phyloP scores from a whole-genome alignment of 2,329 filamentous ascomycete species.

The Phialocephala sp. region DNA sequence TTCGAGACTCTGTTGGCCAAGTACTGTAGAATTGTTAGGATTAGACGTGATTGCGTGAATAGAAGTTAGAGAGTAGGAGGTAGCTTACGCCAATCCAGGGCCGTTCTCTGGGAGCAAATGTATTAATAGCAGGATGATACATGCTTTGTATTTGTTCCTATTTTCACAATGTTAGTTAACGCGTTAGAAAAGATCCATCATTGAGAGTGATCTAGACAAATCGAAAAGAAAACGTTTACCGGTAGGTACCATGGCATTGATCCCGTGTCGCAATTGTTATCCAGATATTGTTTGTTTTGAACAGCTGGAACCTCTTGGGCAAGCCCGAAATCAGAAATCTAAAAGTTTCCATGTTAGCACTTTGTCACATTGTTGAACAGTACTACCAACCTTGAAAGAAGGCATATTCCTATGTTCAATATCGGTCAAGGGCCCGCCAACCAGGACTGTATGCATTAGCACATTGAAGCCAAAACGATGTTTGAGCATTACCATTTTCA shows the following conservation, averaged over 20 bases:
- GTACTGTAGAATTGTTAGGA: background rate
- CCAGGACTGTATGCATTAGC: constrained; percentile 16
- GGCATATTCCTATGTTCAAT: constrained; percentile 18
- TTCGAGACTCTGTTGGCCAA: background rate
- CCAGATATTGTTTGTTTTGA: constrained; percentile 1
- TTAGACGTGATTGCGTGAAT: background rate
- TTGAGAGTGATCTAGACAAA: background rate
- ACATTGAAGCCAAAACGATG: background rate
- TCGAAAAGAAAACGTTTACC: background rate
- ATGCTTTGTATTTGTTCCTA: constrained; percentile 10
- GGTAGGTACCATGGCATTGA: constrained; percentile 12
- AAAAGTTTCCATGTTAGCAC: background rate
- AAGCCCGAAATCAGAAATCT: constrained; percentile 21
- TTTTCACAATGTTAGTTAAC: background rate
- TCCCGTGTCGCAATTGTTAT: background rate
- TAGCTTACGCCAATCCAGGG: constrained; percentile 16
- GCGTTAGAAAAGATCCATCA: background rate
- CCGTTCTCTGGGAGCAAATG: background rate
- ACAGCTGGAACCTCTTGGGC: background rate
- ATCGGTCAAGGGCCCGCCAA: constrained; percentile 8
- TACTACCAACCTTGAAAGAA: constrained; percentile 14
- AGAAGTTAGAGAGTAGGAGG: background rate
- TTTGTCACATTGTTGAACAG: background rate
- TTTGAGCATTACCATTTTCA: constrained; percentile 16
- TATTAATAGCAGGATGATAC: background rate